phyloP scores from a whole-genome alignment of 768 basidiomycete species.

The Mycena belliarum region DNA sequence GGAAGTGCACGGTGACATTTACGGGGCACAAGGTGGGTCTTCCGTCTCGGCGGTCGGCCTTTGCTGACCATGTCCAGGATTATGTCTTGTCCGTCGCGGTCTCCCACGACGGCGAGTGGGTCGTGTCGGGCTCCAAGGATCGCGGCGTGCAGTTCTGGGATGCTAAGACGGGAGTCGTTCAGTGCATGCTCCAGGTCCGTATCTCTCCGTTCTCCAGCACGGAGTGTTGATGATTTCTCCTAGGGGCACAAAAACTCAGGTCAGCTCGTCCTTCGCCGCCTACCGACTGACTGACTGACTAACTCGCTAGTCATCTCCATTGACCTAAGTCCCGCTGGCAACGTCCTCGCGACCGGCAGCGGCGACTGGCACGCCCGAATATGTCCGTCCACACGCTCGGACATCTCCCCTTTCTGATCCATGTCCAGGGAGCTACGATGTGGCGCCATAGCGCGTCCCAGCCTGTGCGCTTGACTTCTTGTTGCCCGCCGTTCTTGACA shows the following conservation, averaged over 20 bases:
- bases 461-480: not conserved
- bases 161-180: conserved; percentile 55
- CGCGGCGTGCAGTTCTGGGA: conserved; percentile 82
- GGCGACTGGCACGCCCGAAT: conserved; percentile 38
- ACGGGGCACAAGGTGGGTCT: conserved; percentile 84
- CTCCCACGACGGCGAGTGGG: conserved; percentile 78
- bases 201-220: too few relatives aligned
- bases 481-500: not conserved
- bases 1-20: conserved; percentile 78
- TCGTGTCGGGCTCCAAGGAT: conserved; percentile 81
- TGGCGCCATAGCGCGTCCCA: not conserved
- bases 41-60: not conserved
- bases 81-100: conserved; percentile 63
- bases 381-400: conserved; percentile 25
- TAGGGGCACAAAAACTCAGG: conserved; percentile 33
- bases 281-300: not conserved
- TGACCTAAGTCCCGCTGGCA: conserved; percentile 35
- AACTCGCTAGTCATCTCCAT: conserved; percentile 30
- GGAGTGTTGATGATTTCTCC: not conserved
- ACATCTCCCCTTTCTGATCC: not conserved
- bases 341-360: conserved; percentile 35
- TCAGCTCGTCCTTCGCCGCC: not conserved
- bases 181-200: conserved; percentile 67
- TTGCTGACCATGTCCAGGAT: conserved; percentile 47
- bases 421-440: conserved; percentile 20